These are phyloP conservation scores for Spergularia bocconei DNA, from an alignment of 148 eudicot genomes.

Conservation along the genomic window DNA sequence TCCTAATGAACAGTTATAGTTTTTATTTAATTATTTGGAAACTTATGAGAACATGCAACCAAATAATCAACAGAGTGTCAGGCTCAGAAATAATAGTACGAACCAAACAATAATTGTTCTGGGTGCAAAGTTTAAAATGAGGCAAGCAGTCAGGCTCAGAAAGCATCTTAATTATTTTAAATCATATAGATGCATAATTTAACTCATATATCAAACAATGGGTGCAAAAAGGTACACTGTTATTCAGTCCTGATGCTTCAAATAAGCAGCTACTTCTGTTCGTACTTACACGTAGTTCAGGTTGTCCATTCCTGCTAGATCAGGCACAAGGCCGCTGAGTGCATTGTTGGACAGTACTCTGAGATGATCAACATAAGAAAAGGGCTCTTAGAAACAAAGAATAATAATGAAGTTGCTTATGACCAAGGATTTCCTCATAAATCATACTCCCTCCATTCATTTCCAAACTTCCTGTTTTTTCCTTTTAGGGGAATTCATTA, in stretches of 20 bases:
- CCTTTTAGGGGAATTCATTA: no score
- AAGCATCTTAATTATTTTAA: background rate
- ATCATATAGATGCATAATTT: background rate
- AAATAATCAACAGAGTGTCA: no score
- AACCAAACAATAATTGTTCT: no score
- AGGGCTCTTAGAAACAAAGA: background rate
- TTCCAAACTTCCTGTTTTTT: no score
- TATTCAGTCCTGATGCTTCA: background rate
- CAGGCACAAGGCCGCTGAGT: constrained; percentile 59
- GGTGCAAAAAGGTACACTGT: background rate
- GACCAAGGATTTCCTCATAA: background rate
- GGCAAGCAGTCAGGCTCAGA: background rate
- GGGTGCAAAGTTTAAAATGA: constrained; percentile 2
- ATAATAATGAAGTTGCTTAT: background rate
- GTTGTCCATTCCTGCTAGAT: constrained; percentile 61
- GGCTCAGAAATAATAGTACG: no score
- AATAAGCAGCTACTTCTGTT: background rate
- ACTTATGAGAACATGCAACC: no score
- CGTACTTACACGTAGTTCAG: constrained; percentile 60
- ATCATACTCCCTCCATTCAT: no score
- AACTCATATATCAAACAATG: background rate
- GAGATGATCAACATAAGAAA: constrained; percentile 20
- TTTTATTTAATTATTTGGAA: no score
- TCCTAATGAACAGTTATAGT: no score
- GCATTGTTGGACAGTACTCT: constrained; percentile 70